These are phyloP conservation scores for Pichia eremophila DNA, from an alignment of 805 yeast genomes.

Conservation along the genomic window DNA sequence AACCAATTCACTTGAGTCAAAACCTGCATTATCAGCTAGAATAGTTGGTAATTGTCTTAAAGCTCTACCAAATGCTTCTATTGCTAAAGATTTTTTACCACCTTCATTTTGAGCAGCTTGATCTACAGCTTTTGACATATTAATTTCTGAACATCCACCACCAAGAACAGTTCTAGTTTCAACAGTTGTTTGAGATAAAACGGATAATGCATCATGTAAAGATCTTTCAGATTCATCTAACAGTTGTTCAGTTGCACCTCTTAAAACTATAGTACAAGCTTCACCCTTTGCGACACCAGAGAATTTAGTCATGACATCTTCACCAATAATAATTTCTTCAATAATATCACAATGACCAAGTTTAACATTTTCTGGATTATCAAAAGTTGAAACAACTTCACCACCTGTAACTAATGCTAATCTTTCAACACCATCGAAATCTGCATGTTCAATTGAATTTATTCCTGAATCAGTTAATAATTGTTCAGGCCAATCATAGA, in stretches of 20 bases:
- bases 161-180: slow-evolving; percentile 90
- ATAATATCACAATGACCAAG: slow-evolving; percentile 83
- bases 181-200: slow-evolving; percentile 85
- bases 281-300: slow-evolving; percentile 94
- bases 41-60: slow-evolving; percentile 92
- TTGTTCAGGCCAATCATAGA: slow-evolving; percentile 97
- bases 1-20: slow-evolving; percentile 85
- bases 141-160: slow-evolving; percentile 87
- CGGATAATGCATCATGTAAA: slow-evolving; percentile 92
- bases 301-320: slow-evolving; percentile 80
- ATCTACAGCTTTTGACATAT: slow-evolving; percentile 95
- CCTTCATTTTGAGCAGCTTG: slow-evolving; percentile 83
- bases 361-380: slow-evolving; percentile 76
- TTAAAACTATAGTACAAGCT: slow-evolving; percentile 89
- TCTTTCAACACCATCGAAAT: slow-evolving; percentile 95
- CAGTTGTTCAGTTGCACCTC: slow-evolving; percentile 98
- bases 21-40: slow-evolving; percentile 95
- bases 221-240: slow-evolving; percentile 97
- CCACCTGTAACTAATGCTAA: slow-evolving; percentile 96
- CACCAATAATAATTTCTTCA: slow-evolving; percentile 91
- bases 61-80: slow-evolving; percentile 91
- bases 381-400: slow-evolving; percentile 95
- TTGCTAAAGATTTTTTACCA: slow-evolving; percentile 89
- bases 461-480: slow-evolving; percentile 79
- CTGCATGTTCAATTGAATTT: slow-evolving; percentile 95